Conservation (phyloP, 257 asterid genomes). For the Fraxinus excelsior region DNA sequence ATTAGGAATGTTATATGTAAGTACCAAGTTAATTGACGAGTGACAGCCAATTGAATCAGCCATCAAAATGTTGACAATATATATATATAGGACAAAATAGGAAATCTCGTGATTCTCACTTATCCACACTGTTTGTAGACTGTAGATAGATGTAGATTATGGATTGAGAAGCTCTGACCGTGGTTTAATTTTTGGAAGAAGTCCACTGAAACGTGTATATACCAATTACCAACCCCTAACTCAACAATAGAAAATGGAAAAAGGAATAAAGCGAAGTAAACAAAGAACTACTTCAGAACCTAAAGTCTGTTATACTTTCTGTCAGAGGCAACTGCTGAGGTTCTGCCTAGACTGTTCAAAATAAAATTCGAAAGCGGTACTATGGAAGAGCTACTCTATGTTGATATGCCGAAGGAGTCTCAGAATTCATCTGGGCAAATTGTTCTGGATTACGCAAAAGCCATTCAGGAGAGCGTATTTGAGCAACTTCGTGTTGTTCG, state of each 20-base stretch:
- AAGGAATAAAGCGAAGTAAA: neutral
- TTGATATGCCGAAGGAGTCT: constrained; percentile 94
- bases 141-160: neutral
- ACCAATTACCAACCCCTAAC: neutral
- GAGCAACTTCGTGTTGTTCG: constrained; percentile 98
- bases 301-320: constrained; percentile 28
- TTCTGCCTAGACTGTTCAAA: constrained; percentile 86
- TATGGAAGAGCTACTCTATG: constrained; percentile 86
- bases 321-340: constrained; percentile 97
- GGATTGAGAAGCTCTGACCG: neutral
- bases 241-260: neutral
- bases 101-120: no score
- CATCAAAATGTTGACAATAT: no score
- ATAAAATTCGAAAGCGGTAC: constrained; percentile 94
- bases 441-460: constrained; percentile 92
- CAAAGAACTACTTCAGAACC: constrained; percentile 6
- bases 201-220: constrained; percentile 2
- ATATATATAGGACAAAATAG: no score
- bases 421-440: constrained; percentile 91
- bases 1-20: no score
- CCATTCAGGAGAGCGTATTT: constrained; percentile 93
- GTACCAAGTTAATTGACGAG: no score
- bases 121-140: no score
- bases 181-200: constrained; percentile 17
- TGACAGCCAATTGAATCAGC: no score